Base-by-base conservation (phyloP, 139 green algal genomes). In the Tetradesmus obliquus region DNA sequence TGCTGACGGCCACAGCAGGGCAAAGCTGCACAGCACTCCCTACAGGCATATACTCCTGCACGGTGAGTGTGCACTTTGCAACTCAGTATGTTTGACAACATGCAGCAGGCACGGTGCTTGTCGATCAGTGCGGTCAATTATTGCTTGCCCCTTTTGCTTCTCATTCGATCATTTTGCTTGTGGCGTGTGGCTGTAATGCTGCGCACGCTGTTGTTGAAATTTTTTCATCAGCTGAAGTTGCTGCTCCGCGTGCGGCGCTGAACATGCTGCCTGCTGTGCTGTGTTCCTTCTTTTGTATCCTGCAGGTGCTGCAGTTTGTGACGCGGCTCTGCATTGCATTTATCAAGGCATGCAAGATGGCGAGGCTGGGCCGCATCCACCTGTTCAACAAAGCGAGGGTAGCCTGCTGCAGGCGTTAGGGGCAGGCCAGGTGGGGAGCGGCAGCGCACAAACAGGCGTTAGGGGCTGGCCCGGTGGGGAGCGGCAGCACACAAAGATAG, bases 291-390 rank as follows among this genome's bases (percentile, higher is more conserved):
- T 66, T 82, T 22, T 9, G 15, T 53, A 9, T 10, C 8, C 17
- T 57, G 55, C 86, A 90, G 86, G 88, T 86, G 54, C 76, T 79
- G 5, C 55, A 32, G 55, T 58, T 80, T 3, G 55, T 87, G 22
- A 91, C 76, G n/a, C 76, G 88, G n/a, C n/a, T 76, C 24, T 55
- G 88, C 5, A 58, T 55, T 17, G 88, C 86, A 22, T n/a, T 86
- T 10, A 91, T 80, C 22, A 55, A 91, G 88, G 74, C 51, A 55
- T 24, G 76, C 15, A 24, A 91, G 88, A 45, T 60, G 15, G 76
- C 76, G 8, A 55, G 88, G 19, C 24, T 87, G 88, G 55, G 60
- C 22, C 22, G n/a, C 3, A 55, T 90, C 22, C 84, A 90, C 86
- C 71, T 90, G 86, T 20, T 90, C 4, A 72, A 19, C 82, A 87